Percentiles rank a stretch among this genome's conserved stretches.
phyloP scores from a whole-genome alignment of 2,329 filamentous ascomycete genomes.

The Phaeoacremonium minimum region DNA sequence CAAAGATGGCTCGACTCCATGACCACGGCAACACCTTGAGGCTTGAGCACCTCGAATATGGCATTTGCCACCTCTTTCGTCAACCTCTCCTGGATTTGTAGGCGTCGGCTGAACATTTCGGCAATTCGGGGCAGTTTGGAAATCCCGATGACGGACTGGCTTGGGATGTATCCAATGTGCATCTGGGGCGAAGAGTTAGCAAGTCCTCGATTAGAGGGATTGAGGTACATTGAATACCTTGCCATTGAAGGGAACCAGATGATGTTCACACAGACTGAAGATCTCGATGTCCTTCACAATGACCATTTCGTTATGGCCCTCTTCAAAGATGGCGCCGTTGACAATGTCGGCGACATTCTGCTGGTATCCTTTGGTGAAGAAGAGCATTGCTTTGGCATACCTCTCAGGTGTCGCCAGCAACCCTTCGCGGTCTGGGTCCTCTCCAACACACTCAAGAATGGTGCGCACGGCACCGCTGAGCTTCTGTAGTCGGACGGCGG shows the following conservation, averaged over 20 bases:
- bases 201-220: background rate
- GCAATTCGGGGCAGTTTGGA: constrained; percentile 94
- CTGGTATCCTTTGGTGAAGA: constrained; percentile 94
- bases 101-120: constrained; percentile 88
- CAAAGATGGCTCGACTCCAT: constrained; percentile 96
- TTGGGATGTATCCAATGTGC: constrained; percentile 97
- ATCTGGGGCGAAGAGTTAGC: constrained; percentile 54
- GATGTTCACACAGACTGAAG: constrained; percentile 92
- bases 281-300: constrained; percentile 97
- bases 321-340: constrained; percentile 93
- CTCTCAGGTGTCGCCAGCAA: constrained; percentile 69
- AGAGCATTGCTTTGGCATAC: constrained; percentile 92
- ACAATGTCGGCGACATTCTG: constrained; percentile 88
- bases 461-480: constrained; percentile 60
- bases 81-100: constrained; percentile 93
- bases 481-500: constrained; percentile 46
- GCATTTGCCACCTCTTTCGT: constrained; percentile 96
- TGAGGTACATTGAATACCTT: constrained; percentile 54
- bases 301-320: constrained; percentile 93
- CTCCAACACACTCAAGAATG: constrained; percentile 63
- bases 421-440: constrained; percentile 62
- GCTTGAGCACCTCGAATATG: constrained; percentile 86
- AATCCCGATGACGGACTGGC: constrained; percentile 84
- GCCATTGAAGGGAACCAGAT: constrained; percentile 91
- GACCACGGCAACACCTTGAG: constrained; percentile 90